These are phyloP conservation scores for Hyaloscypha bicolor DNA, from an alignment of 495 filamentous ascomycete species.

Conservation along the genomic window DNA sequence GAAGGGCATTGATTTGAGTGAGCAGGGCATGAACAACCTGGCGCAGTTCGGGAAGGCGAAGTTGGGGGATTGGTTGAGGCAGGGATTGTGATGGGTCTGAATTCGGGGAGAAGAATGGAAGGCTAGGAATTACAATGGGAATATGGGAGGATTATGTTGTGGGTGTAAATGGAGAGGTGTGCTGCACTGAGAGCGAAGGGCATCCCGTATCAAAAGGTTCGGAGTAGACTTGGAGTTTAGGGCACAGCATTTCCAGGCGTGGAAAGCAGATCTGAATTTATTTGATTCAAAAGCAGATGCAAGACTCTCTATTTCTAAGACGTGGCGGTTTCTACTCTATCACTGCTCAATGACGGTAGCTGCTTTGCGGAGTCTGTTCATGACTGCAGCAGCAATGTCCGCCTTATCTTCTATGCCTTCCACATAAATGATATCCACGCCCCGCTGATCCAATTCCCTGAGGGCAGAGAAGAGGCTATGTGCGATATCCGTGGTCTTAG, in stretches of 20 bases:
- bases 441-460: slow-evolving; percentile 76
- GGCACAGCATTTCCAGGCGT: slow-evolving; percentile 22
- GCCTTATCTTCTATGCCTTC: slow-evolving; percentile 85
- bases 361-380: slow-evolving; percentile 62
- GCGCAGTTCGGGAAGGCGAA: slow-evolving; percentile 95
- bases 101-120: background rate
- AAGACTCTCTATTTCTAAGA: slow-evolving; percentile 6
- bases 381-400: slow-evolving; percentile 88
- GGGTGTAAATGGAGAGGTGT: background rate
- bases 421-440: slow-evolving; percentile 85
- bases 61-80: slow-evolving; percentile 86
- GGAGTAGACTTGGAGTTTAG: slow-evolving; percentile 21
- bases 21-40: slow-evolving; percentile 93
- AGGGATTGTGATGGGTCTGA: slow-evolving; percentile 42
- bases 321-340: background rate
- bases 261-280: slow-evolving; percentile 16
- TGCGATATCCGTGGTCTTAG: slow-evolving; percentile 70
- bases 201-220: slow-evolving; percentile 8
- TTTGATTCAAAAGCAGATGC: background rate
- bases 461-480: slow-evolving; percentile 85
- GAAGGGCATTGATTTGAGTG: slow-evolving; percentile 90
- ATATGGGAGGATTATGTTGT: background rate
- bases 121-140: background rate
- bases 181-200: background rate
- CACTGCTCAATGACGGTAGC: slow-evolving; percentile 53